Evolutionary conservation across 2,329 filamentous ascomycete genomes (phyloP).

Genomic region (Exophiala bonariae): DNA sequence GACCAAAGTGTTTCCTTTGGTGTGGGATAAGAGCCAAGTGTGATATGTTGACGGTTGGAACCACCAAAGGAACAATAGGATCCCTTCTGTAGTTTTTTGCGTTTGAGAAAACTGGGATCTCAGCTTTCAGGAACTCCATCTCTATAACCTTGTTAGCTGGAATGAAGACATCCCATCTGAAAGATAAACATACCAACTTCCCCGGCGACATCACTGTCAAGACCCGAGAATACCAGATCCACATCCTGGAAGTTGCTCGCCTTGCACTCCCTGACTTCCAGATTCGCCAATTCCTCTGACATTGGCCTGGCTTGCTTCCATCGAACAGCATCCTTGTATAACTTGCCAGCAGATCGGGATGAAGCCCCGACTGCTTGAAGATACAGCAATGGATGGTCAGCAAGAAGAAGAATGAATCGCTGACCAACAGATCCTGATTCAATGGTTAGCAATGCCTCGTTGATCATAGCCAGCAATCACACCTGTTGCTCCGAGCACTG

Average conservation of each 20-base stretch:
- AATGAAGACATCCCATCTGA: conserved; percentile 7
- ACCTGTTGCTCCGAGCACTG: conserved; percentile 27
- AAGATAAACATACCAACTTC: conserved; percentile 69
- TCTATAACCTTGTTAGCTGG: conserved; percentile 52
- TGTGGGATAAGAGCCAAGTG: conserved; percentile 89
- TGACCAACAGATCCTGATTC: conserved; percentile 79
- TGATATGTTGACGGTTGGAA: conserved; percentile 88
- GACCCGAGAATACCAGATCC: conserved; percentile 87
- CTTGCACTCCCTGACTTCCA: conserved; percentile 83
- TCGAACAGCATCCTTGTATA: conserved; percentile 87
- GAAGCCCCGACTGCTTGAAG: conserved; percentile 90
- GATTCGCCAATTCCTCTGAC: conserved; percentile 70
- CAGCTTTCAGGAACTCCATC: conserved; percentile 83
- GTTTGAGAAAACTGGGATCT: conserved; percentile 93
- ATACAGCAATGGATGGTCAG: conserved; percentile 80
- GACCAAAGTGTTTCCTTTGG: conserved; percentile 70
- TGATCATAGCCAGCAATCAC: neutral
- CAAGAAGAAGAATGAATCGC: conserved; percentile 89
- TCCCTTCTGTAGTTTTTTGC: conserved; percentile 95
- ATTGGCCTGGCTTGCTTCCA: conserved; percentile 94
- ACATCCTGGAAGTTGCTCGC: conserved; percentile 83
- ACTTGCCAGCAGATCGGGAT: conserved; percentile 84
- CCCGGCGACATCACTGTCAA: conserved; percentile 89
- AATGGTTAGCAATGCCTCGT: neutral
- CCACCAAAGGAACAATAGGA: conserved; percentile 85